These are phyloP conservation scores for Mycena chlorophos DNA, from an alignment of 768 basidiomycete species.

Conservation along the genomic window DNA sequence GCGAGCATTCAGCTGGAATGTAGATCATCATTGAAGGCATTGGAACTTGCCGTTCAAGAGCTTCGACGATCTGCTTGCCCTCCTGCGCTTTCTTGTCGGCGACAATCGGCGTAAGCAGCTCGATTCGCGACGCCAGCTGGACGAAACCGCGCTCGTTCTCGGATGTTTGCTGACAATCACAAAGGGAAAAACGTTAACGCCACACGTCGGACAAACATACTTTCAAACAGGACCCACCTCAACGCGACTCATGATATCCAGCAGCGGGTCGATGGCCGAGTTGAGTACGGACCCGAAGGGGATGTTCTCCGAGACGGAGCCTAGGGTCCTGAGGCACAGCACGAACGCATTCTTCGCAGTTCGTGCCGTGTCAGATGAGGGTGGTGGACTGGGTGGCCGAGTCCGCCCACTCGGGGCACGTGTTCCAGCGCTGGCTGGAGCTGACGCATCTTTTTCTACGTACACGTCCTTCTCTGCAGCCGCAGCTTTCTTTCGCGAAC, in stretches of 20 bases:
- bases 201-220: background rate
- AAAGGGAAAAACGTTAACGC: background rate
- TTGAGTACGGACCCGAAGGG: background rate
- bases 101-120: background rate
- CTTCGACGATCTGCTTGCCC: background rate
- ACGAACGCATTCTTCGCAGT: background rate
- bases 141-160: background rate
- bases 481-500: no score
- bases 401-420: background rate
- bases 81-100: background rate
- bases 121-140: background rate
- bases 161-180: background rate
- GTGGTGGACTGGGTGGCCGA: background rate
- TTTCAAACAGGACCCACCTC: background rate
- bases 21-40: background rate
- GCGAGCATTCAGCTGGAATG: background rate
- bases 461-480: no score
- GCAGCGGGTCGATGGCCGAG: background rate
- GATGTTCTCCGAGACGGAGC: background rate
- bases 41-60: background rate
- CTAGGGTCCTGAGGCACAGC: background rate
- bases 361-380: background rate
- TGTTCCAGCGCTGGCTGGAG: background rate
- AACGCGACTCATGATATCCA: background rate
- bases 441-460: no score